These are phyloP conservation scores for Beauveria sp. DNA, from an alignment of 2,329 filamentous ascomycete genomes.

Conservation along the genomic window DNA sequence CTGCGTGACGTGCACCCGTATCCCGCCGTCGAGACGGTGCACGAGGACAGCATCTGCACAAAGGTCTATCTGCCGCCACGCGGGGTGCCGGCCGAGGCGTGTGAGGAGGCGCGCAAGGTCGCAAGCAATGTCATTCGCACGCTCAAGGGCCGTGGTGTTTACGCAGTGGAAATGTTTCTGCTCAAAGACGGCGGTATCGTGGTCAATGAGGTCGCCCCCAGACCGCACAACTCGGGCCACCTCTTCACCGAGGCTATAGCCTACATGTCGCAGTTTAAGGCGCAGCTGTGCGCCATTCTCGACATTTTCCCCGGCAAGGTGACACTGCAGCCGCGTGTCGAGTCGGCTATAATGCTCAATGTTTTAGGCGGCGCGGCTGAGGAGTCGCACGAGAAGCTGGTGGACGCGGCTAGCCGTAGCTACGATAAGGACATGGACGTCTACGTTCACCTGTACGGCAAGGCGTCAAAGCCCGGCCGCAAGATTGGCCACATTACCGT, in stretches of 20 bases:
- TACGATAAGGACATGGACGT: slow-evolving; percentile 40
- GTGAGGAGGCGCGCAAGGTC: slow-evolving; percentile 62
- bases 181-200: slow-evolving; percentile 62
- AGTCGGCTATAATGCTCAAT: slow-evolving; percentile 69
- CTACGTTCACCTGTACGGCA: slow-evolving; percentile 83
- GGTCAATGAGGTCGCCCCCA: slow-evolving; percentile 80
- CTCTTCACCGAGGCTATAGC: slow-evolving; percentile 90
- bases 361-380: slow-evolving; percentile 62
- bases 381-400: slow-evolving; percentile 52
- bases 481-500: slow-evolving; percentile 96
- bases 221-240: slow-evolving; percentile 85
- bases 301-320: slow-evolving; percentile 49
- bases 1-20: slow-evolving; percentile 58
- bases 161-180: slow-evolving; percentile 95
- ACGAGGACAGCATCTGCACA: slow-evolving; percentile 93
- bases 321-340: slow-evolving; percentile 50
- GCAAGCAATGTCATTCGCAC: slow-evolving; percentile 72
- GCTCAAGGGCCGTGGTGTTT: slow-evolving; percentile 84
- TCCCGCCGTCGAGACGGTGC: slow-evolving; percentile 87
- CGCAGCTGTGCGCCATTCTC: slow-evolving; percentile 79
- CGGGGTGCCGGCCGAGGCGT: slow-evolving; percentile 52
- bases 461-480: slow-evolving; percentile 75
- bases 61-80: slow-evolving; percentile 82
- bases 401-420: slow-evolving; percentile 37
- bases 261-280: slow-evolving; percentile 82